Conservation (phyloP, 2,329 filamentous ascomycete species). For the Pezicula neosporulosa region DNA sequence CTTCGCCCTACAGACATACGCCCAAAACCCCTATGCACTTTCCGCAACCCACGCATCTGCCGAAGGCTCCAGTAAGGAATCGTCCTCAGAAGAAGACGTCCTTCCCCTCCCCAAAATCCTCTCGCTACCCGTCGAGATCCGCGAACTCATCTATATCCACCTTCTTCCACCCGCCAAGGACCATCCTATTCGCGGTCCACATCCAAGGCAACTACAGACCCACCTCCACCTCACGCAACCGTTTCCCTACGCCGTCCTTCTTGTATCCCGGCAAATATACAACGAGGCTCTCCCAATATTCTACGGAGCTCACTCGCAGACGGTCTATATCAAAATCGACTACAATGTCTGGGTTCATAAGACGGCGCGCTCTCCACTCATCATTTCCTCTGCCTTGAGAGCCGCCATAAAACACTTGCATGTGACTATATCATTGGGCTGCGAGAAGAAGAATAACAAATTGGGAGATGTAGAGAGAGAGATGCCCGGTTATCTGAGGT, state of each 20-base stretch:
- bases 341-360: slow-evolving; percentile 25
- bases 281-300: slow-evolving; percentile 21
- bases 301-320: slow-evolving; percentile 19
- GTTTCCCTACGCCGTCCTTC: slow-evolving; percentile 16
- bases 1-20: slow-evolving; percentile 20
- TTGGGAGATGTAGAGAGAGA: slow-evolving; percentile 27
- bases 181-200: slow-evolving; percentile 18
- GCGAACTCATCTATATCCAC: slow-evolving; percentile 17
- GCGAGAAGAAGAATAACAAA: slow-evolving; percentile 30
- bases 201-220: slow-evolving; percentile 24
- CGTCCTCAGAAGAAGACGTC: neutral
- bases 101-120: slow-evolving; percentile 12
- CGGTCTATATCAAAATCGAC: slow-evolving; percentile 17
- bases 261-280: slow-evolving; percentile 20
- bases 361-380: slow-evolving; percentile 17
- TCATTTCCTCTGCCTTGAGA: slow-evolving; percentile 16
- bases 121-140: slow-evolving; percentile 20
- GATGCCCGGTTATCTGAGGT: slow-evolving; percentile 16
- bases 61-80: neutral
- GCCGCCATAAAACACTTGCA: slow-evolving; percentile 21
- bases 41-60: slow-evolving; percentile 2
- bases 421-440: slow-evolving; percentile 19
- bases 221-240: slow-evolving; percentile 19
- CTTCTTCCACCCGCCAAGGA: slow-evolving; percentile 10
- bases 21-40: slow-evolving; percentile 14